Evolutionary conservation across 2,329 filamentous ascomycete species (phyloP).

Genomic region (Ascochyta fabae): DNA sequence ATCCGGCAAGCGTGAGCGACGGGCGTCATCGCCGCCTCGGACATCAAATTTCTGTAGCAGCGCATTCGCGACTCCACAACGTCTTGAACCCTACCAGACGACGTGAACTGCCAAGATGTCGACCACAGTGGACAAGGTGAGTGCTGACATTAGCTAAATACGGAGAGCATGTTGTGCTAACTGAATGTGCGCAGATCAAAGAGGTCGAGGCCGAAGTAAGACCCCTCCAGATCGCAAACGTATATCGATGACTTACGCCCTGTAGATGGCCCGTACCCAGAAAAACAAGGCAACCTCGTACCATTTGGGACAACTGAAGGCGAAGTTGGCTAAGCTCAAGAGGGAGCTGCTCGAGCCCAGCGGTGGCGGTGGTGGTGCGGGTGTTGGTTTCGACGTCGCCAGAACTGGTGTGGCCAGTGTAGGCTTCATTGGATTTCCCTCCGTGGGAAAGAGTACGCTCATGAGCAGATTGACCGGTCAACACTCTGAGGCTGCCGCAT

Average conservation of each 20-base stretch:
- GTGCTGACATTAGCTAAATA: constrained; percentile 30
- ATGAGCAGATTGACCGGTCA: constrained; percentile 95
- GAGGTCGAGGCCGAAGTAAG: constrained; percentile 91
- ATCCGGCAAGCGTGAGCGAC: constrained; percentile 17
- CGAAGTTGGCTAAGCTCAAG: constrained; percentile 97
- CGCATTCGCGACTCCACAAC: constrained; percentile 13
- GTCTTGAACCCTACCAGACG: not conserved
- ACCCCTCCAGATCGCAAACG: constrained; percentile 40
- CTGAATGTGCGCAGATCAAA: constrained; percentile 73
- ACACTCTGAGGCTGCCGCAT: constrained; percentile 95
- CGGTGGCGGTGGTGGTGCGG: constrained; percentile 80
- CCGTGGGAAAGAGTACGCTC: constrained; percentile 96
- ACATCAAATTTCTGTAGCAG: constrained; percentile 43
- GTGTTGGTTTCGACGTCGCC: constrained; percentile 94
- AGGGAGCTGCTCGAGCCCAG: constrained; percentile 88
- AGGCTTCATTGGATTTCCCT: constrained; percentile 97
- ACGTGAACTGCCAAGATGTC: constrained; percentile 65
- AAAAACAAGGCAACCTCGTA: constrained; percentile 97
- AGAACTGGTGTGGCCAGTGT: constrained; percentile 96
- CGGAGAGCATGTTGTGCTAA: not conserved
- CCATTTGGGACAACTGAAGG: constrained; percentile 92
- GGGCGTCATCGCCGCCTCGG: constrained; percentile 34
- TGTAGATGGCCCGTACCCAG: constrained; percentile 90
- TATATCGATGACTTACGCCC: constrained; percentile 31
- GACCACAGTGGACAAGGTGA: constrained; percentile 95